Percentiles rank a stretch among this genome's conserved stretches.
Evolutionary conservation across 2,329 filamentous ascomycete species (phyloP).

Genomic region (Aspergillus sp.): DNA sequence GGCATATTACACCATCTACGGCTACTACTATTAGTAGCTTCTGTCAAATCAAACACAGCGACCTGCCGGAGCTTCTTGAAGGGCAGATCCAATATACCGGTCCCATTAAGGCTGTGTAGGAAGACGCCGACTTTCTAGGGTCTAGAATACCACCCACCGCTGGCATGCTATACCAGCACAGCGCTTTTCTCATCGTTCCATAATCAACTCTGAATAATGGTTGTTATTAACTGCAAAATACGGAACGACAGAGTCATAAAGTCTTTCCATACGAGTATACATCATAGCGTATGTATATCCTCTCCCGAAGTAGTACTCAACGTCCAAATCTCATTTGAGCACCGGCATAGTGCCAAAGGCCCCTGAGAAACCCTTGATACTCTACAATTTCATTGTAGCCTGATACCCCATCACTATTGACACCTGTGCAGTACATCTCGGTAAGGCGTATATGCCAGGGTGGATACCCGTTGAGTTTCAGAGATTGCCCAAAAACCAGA

Average conservation of each 20-base stretch:
- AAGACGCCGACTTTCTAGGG: no score
- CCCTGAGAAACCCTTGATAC: slow-evolving; percentile 89
- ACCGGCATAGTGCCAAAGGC: slow-evolving; percentile 77
- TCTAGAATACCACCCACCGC: no score
- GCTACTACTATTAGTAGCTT: no score
- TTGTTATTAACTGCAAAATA: neutral
- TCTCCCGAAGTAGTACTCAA: slow-evolving; percentile 31
- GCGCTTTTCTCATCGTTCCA: neutral
- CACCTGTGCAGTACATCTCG: slow-evolving; percentile 75
- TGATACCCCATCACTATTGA: slow-evolving; percentile 36
- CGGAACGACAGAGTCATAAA: neutral
- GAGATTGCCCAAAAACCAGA: slow-evolving; percentile 78
- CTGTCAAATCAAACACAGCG: no score
- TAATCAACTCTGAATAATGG: neutral
- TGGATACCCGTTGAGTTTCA: slow-evolving; percentile 87
- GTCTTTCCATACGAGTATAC: neutral
- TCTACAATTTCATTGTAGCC: slow-evolving; percentile 61
- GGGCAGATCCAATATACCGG: no score
- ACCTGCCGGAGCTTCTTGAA: neutral
- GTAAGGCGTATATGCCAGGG: slow-evolving; percentile 95
- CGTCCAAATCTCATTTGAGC: slow-evolving; percentile 85
- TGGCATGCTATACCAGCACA: neutral
- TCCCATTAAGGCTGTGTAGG: no score
- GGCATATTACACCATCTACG: no score
- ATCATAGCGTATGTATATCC: neutral